Conservation (phyloP, 768 basidiomycete species). For the Lentinula guzmanii region DNA sequence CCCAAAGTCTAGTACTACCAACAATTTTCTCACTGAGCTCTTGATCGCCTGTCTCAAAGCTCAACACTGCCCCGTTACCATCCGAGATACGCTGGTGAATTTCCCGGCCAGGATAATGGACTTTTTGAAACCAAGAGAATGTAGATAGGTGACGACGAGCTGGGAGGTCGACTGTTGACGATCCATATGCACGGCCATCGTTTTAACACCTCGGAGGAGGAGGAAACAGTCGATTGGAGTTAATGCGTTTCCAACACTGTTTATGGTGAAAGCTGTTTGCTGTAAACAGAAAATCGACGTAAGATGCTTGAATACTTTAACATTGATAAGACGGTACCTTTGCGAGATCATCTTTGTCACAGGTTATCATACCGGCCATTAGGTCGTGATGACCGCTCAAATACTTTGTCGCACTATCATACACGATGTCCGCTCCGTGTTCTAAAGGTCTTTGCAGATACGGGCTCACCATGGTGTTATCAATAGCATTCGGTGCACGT, state of each 20-base stretch:
- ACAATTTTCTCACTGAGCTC: slow-evolving; percentile 88
- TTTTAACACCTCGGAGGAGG: slow-evolving; percentile 92
- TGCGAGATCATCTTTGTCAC: slow-evolving; percentile 86
- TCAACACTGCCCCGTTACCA: slow-evolving; percentile 90
- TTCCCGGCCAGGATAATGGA: slow-evolving; percentile 84
- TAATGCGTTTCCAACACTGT: slow-evolving; percentile 89
- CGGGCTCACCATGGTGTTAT: slow-evolving; percentile 99
- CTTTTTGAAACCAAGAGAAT: slow-evolving; percentile 75
- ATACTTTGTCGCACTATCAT: slow-evolving; percentile 98
- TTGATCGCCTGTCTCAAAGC: slow-evolving; percentile 91
- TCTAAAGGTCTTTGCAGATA: slow-evolving; percentile 94
- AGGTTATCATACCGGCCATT: slow-evolving; percentile 95
- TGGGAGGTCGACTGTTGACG: slow-evolving; percentile 82
- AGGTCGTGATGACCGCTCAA: slow-evolving; percentile 97
- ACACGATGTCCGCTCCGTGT: slow-evolving; percentile 94
- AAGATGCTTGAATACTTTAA: no score
- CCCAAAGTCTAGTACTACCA: slow-evolving; percentile 89
- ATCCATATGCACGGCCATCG: slow-evolving; percentile 93
- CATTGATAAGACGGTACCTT: slow-evolving; percentile 42
- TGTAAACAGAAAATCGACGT: slow-evolving; percentile 20
- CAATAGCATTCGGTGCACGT: slow-evolving; percentile 50
- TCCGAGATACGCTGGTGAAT: slow-evolving; percentile 88
- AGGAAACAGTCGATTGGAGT: slow-evolving; percentile 97
- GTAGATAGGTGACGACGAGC: slow-evolving; percentile 81
- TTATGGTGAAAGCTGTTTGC: slow-evolving; percentile 89